Conservation (phyloP, 2,329 filamentous ascomycete species). For the Diplodia sapinea region DNA sequence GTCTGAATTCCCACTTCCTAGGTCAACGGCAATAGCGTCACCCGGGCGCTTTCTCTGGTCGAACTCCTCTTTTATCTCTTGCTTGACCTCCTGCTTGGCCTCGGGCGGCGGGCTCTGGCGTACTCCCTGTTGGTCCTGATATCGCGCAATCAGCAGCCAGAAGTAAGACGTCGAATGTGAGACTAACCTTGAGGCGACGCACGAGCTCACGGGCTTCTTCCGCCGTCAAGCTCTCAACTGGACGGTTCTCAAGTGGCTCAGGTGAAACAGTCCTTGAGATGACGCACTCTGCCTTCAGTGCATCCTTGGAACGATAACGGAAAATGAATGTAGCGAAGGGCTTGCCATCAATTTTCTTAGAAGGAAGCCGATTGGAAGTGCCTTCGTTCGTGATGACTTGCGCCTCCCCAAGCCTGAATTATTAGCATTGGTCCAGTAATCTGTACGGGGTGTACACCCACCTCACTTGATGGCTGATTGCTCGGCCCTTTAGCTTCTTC, state of each 20-base stretch:
- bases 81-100: neutral
- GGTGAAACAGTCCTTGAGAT: slow-evolving; percentile 42
- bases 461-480: slow-evolving; percentile 36
- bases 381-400: no score
- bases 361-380: no score
- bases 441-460: slow-evolving; percentile 1
- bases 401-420: neutral
- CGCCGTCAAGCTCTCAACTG: slow-evolving; percentile 35
- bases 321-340: slow-evolving; percentile 40
- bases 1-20: neutral
- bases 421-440: neutral
- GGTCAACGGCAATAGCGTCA: neutral
- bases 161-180: no score
- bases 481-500: slow-evolving; percentile 38
- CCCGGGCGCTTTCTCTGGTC: neutral
- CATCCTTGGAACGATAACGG: slow-evolving; percentile 40
- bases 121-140: neutral
- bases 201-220: slow-evolving; percentile 39
- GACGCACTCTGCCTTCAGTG: slow-evolving; percentile 44
- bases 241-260: slow-evolving; percentile 36
- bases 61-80: neutral
- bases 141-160: neutral
- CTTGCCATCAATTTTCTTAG: no score
- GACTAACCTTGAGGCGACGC: slow-evolving; percentile 35
- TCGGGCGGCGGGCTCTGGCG: neutral